Conservation (phyloP, 1,139 yeast genomes). For the Yarrowia galli region DNA sequence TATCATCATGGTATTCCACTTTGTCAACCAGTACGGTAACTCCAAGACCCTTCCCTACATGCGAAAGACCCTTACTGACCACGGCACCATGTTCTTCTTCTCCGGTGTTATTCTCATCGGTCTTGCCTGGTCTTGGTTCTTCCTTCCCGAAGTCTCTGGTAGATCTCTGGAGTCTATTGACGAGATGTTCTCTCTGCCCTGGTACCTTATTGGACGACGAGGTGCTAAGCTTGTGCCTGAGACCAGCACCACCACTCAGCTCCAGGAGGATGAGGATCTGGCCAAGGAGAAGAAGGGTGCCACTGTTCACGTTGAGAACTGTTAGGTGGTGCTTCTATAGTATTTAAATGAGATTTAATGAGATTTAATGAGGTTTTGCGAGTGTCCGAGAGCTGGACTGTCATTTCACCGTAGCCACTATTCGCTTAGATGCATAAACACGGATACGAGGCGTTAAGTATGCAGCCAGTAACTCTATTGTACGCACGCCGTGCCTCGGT, state of each 20-base stretch:
- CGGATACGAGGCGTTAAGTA: not conserved
- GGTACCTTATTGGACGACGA: conserved; percentile 52
- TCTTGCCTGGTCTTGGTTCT: conserved; percentile 60
- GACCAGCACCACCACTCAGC: conserved; percentile 36
- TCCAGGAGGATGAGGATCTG: conserved; percentile 30
- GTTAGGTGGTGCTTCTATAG: not conserved
- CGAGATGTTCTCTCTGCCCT: conserved; percentile 63
- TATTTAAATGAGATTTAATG: conserved; percentile 1
- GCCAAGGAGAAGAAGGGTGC: conserved; percentile 31
- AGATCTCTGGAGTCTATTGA: conserved; percentile 65
- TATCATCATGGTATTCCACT: conserved; percentile 61
- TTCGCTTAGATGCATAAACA: no score
- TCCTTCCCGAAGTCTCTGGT: conserved; percentile 62
- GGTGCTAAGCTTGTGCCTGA: conserved; percentile 27
- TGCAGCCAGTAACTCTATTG: not conserved
- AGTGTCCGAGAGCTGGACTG: no score
- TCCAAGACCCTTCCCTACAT: conserved; percentile 64
- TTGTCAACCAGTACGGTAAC: conserved; percentile 66
- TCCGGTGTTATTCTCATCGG: conserved; percentile 56
- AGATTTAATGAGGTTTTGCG: not conserved
- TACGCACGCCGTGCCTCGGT: not conserved
- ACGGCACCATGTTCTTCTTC: conserved; percentile 65
- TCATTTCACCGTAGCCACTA: no score
- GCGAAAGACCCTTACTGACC: conserved; percentile 58
- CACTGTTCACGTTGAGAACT: conserved; percentile 22